These are phyloP conservation scores for Russula griseocarnosa DNA, from an alignment of 768 basidiomycete species.

Conservation along the genomic window DNA sequence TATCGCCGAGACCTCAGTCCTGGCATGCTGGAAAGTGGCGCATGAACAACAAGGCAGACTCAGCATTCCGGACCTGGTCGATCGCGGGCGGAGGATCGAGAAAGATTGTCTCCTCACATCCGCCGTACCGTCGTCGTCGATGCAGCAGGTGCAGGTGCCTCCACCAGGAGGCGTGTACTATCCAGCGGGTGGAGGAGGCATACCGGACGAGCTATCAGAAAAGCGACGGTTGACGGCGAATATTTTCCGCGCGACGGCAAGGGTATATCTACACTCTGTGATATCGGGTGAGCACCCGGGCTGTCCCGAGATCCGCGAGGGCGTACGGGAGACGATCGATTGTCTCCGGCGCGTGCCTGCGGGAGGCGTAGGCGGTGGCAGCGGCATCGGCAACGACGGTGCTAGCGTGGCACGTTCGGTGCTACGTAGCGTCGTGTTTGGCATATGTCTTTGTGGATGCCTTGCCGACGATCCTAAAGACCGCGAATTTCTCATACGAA, in stretches of 20 bases:
- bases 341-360: conserved; percentile 42
- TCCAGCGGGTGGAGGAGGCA: background rate
- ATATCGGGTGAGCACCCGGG: conserved; percentile 68
- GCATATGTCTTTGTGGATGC: conserved; percentile 68
- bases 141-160: background rate
- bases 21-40: conserved; percentile 61
- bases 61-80: conserved; percentile 58
- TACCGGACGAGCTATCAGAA: conserved; percentile 30
- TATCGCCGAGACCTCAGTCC: conserved; percentile 64
- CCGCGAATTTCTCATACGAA: conserved; percentile 41
- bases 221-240: conserved; percentile 40
- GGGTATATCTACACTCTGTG: conserved; percentile 72
- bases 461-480: conserved; percentile 52
- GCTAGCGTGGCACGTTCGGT: conserved; percentile 46
- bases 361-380: conserved; percentile 19
- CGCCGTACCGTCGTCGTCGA: background rate
- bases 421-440: conserved; percentile 74
- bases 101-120: conserved; percentile 33
- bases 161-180: conserved; percentile 7
- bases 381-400: background rate
- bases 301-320: conserved; percentile 56
- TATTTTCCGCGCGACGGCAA: conserved; percentile 68
- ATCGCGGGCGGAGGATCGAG: conserved; percentile 52
- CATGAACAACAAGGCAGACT: conserved; percentile 44
- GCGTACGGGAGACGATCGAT: conserved; percentile 51